phyloP scores from a whole-genome alignment of 441 rosid species.

The Gossypium schwendimanii region DNA sequence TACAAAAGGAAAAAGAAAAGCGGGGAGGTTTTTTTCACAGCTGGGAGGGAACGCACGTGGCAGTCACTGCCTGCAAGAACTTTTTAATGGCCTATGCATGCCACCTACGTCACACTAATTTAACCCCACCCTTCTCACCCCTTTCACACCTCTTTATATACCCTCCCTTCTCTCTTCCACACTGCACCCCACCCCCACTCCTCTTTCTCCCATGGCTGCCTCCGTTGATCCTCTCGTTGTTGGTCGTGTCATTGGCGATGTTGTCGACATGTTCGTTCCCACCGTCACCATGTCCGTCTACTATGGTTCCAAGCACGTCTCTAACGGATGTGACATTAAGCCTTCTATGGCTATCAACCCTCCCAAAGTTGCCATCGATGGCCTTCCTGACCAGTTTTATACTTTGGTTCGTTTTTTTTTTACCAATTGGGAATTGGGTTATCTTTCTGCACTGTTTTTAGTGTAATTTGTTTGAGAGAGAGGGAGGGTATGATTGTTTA shows the following conservation, averaged over 20 bases:
- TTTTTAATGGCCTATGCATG: conserved; percentile 66
- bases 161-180: not conserved
- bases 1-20: not conserved
- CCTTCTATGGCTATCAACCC: conserved; percentile 49
- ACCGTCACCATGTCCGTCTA: conserved; percentile 52
- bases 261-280: conserved; percentile 72
- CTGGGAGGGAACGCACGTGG: conserved; percentile 31
- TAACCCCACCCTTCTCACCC: conserved; percentile 19
- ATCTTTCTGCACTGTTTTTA: not conserved
- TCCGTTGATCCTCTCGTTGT: conserved; percentile 67
- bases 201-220: conserved; percentile 36
- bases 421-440: not conserved
- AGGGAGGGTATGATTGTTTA: not conserved
- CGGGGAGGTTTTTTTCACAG: not conserved
- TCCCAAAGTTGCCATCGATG: conserved; percentile 59
- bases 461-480: not conserved
- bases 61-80: conserved; percentile 21
- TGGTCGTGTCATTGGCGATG: conserved; percentile 86
- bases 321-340: conserved; percentile 74
- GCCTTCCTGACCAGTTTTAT: conserved; percentile 52
- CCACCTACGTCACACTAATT: conserved; percentile 40
- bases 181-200: conserved; percentile 2
- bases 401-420: conserved; percentile 32
- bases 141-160: conserved; percentile 25
- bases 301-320: conserved; percentile 65